phyloP scores from a whole-genome alignment of 1,284 basidiomycete genomes.

The Ustilago xerochloae region DNA sequence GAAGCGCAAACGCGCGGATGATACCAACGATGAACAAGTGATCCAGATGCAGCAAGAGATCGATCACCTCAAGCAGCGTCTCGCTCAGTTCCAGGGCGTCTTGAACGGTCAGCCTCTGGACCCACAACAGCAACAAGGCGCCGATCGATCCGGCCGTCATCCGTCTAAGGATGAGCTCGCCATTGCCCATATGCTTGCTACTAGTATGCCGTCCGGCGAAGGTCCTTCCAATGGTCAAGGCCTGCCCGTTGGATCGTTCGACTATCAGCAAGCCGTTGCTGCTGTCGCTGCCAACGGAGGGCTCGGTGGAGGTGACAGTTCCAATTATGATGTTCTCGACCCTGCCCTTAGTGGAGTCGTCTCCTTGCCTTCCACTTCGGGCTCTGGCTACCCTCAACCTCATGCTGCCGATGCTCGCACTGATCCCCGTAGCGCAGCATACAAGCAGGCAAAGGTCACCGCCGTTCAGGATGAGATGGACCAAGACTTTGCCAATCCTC shows the following conservation, averaged over 20 bases:
- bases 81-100: slow-evolving; percentile 45
- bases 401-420: slow-evolving; percentile 29
- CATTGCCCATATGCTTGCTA: slow-evolving; percentile 58
- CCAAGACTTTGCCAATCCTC: slow-evolving; percentile 30
- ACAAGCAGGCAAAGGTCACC: slow-evolving; percentile 49
- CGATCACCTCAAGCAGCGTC: slow-evolving; percentile 42
- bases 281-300: slow-evolving; percentile 37
- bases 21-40: slow-evolving; percentile 32
- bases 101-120: slow-evolving; percentile 31
- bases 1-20: slow-evolving; percentile 50
- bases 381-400: slow-evolving; percentile 24
- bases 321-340: slow-evolving; percentile 42
- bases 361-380: background rate
- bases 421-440: slow-evolving; percentile 14
- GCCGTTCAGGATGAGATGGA: slow-evolving; percentile 44
- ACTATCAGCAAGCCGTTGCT: slow-evolving; percentile 43
- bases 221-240: slow-evolving; percentile 28
- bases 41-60: slow-evolving; percentile 44
- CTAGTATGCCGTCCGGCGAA: slow-evolving; percentile 60
- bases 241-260: slow-evolving; percentile 23
- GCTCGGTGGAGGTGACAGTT: slow-evolving; percentile 6
- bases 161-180: slow-evolving; percentile 58
- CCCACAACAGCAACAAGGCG: slow-evolving; percentile 30
- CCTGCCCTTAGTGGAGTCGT: slow-evolving; percentile 36
- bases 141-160: slow-evolving; percentile 25